A percentile compares a stretch with the other conserved stretches of the same genome.
These are phyloP conservation scores for Diaporthe ilicicola DNA, from an alignment of 2,329 filamentous ascomycete genomes.

Conservation along the genomic window DNA sequence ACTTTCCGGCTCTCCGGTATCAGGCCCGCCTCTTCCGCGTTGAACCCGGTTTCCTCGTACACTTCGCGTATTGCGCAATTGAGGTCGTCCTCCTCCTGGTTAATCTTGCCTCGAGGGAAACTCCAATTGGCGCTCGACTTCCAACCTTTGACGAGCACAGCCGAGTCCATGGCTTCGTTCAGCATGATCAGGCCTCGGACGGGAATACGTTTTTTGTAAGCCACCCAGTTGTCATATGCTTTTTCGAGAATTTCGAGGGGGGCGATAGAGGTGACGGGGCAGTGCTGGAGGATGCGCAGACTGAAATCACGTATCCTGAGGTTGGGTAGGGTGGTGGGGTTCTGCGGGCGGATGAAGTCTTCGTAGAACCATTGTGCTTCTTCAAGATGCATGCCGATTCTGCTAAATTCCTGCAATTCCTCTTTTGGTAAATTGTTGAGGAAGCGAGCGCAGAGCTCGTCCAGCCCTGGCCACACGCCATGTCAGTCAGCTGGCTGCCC, in stretches of 20 bases:
- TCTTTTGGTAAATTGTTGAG: slow-evolving; percentile 95
- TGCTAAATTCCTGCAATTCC: slow-evolving; percentile 87
- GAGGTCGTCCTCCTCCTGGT: slow-evolving; percentile 93
- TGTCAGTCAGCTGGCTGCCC: slow-evolving; percentile 35
- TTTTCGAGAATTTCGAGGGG: slow-evolving; percentile 79
- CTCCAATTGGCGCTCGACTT: slow-evolving; percentile 97
- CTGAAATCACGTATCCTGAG: slow-evolving; percentile 88
- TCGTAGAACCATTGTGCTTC: slow-evolving; percentile 99
- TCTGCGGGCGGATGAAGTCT: slow-evolving; percentile 93
- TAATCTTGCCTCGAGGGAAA: slow-evolving; percentile 96
- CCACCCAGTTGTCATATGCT: slow-evolving; percentile 90
- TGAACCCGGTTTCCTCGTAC: slow-evolving; percentile 94
- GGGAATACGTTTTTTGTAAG: slow-evolving; percentile 93
- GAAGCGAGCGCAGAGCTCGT: slow-evolving; percentile 97
- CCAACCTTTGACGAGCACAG: slow-evolving; percentile 95
- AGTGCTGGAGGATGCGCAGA: slow-evolving; percentile 91
- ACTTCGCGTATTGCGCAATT: slow-evolving; percentile 95
- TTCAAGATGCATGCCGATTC: slow-evolving; percentile 98
- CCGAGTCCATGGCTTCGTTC: slow-evolving; percentile 92
- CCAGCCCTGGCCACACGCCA: slow-evolving; percentile 73
- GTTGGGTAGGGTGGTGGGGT: slow-evolving; percentile 80
- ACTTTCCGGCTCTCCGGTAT: slow-evolving; percentile 76
- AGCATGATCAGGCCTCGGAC: slow-evolving; percentile 94
- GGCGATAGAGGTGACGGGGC: slow-evolving; percentile 85
- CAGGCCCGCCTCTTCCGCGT: slow-evolving; percentile 78